Conservation (phyloP, 352 stramenopile genomes). For the Phytophthora capsici region DNA sequence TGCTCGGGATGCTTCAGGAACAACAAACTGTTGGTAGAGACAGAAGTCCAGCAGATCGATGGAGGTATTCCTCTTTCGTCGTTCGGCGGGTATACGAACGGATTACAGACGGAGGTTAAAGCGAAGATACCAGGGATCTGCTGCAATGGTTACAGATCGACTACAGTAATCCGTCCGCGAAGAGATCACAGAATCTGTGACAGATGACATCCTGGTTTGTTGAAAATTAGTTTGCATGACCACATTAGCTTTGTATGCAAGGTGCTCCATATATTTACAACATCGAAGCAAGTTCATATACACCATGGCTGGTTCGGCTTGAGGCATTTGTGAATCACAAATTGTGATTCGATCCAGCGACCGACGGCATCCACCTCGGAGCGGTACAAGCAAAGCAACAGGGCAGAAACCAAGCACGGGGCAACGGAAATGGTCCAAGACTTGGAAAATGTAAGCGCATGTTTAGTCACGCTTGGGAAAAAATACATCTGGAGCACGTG, state of each 20-base stretch:
- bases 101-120: constrained; percentile 2
- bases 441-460: background rate
- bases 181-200: background rate
- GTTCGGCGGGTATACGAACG: no score
- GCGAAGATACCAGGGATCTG: constrained; percentile 1
- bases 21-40: background rate
- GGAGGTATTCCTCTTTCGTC: background rate
- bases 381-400: background rate
- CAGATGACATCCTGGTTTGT: no score
- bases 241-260: no score
- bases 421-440: background rate
- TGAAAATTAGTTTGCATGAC: no score
- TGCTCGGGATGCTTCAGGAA: background rate
- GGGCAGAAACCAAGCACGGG: background rate
- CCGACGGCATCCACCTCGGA: no score
- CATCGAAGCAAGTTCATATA: no score
- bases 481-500: no score
- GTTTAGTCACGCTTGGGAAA: background rate
- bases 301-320: no score
- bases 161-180: background rate
- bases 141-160: background rate
- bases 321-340: no score
- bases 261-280: no score
- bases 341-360: no score
- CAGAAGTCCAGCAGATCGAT: background rate